These are phyloP conservation scores for Helotiales sp. DNA, from an alignment of 2,329 filamentous ascomycete genomes.

Conservation along the genomic window DNA sequence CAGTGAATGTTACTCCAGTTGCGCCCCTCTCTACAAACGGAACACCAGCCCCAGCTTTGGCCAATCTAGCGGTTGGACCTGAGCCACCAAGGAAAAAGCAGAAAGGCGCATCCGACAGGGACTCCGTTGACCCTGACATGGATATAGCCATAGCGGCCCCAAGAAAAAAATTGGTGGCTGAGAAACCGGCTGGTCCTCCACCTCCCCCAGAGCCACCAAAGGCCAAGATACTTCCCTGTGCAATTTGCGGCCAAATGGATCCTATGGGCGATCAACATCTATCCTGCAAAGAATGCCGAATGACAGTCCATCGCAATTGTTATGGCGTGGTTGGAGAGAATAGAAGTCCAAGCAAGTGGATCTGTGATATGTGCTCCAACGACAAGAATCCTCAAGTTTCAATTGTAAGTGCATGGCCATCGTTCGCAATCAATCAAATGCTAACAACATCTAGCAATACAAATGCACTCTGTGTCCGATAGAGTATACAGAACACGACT, in stretches of 20 bases:
- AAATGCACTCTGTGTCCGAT: conserved; percentile 92
- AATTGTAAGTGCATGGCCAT: conserved; percentile 65
- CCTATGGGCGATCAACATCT: conserved; percentile 73
- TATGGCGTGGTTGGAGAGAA: conserved; percentile 79
- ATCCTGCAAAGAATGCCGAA: conserved; percentile 83
- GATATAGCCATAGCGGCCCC: conserved; percentile 42
- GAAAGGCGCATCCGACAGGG: conserved; percentile 57
- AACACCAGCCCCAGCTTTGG: conserved; percentile 34
- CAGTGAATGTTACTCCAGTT: conserved; percentile 44
- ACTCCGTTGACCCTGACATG: conserved; percentile 14
- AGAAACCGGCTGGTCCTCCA: conserved; percentile 69
- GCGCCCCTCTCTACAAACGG: conserved; percentile 33
- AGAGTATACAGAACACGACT: conserved; percentile 78
- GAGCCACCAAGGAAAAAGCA: conserved; percentile 71
- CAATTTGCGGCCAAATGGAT: conserved; percentile 78
- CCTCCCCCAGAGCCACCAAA: conserved; percentile 79
- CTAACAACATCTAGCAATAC: conserved; percentile 65
- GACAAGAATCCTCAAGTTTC: conserved; percentile 91
- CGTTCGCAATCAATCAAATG: conserved; percentile 11
- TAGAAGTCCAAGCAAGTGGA: conserved; percentile 79
- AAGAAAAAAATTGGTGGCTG: conserved; percentile 53
- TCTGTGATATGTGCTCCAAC: conserved; percentile 94
- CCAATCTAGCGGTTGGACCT: conserved; percentile 39
- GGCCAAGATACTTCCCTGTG: conserved; percentile 79
- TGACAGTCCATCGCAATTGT: conserved; percentile 90